phyloP scores from a whole-genome alignment of 805 yeast genomes.

The Lachancea cidri region DNA sequence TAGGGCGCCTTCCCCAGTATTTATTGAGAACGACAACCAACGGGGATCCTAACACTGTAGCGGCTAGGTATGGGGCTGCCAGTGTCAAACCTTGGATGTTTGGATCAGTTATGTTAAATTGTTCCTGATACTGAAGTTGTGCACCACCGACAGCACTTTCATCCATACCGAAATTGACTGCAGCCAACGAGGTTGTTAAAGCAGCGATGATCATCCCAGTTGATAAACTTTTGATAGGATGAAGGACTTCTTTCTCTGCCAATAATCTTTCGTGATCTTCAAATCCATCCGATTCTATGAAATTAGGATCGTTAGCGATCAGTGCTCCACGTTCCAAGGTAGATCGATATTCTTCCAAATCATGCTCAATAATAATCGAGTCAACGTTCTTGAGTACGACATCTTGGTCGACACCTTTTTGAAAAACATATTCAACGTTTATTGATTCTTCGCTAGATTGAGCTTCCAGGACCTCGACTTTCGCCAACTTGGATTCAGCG shows the following conservation, averaged over 20 bases:
- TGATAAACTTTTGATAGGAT: constrained; percentile 45
- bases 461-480: too few species aligned
- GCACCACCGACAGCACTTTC: constrained; percentile 70
- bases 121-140: constrained; percentile 45
- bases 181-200: constrained; percentile 47
- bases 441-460: too few species aligned
- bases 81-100: constrained; percentile 55
- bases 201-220: constrained; percentile 55
- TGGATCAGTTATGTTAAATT: constrained; percentile 39
- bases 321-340: constrained; percentile 50
- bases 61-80: constrained; percentile 61
- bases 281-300: constrained; percentile 35
- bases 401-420: too few species aligned
- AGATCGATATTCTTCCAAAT: constrained; percentile 25
- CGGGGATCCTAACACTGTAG: constrained; percentile 53
- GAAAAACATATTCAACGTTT: too few species aligned
- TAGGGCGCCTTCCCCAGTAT: constrained; percentile 52
- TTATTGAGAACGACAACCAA: constrained; percentile 48
- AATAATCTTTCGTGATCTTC: constrained; percentile 30
- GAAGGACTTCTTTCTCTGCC: constrained; percentile 41
- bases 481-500: too few species aligned
- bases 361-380: constrained; percentile 9
- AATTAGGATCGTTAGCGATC: constrained; percentile 46
- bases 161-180: constrained; percentile 71
- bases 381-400: constrained; percentile 14